A percentile compares a stretch with the other conserved stretches of the same genome.
phyloP scores from a whole-genome alignment of 2,329 filamentous ascomycete species.

The Fusarium burgessii region DNA sequence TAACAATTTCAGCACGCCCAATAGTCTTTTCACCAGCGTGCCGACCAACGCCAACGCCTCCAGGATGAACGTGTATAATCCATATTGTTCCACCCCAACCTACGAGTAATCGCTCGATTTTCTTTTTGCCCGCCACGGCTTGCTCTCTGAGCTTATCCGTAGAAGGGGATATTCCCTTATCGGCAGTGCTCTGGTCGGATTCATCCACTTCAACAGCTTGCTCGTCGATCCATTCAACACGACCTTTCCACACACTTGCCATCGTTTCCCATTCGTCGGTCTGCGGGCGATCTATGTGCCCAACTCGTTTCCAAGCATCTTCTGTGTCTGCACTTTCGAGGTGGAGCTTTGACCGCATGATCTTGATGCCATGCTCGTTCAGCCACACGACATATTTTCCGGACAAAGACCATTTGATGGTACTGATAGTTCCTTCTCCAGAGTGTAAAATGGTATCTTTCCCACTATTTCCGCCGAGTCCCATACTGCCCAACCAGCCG shows the following conservation, averaged over 20 bases:
- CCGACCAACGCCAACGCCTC: constrained; percentile 73
- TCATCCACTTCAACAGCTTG: constrained; percentile 80
- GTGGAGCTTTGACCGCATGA: constrained; percentile 91
- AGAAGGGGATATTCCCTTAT: constrained; percentile 58
- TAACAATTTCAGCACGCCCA: constrained; percentile 89
- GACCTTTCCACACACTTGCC: constrained; percentile 93
- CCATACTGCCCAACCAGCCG: constrained; percentile 92
- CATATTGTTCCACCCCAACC: constrained; percentile 97
- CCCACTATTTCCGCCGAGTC: constrained; percentile 80
- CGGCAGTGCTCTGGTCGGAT: constrained; percentile 54
- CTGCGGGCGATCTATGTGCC: constrained; percentile 89
- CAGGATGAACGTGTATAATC: constrained; percentile 91
- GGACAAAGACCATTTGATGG: constrained; percentile 93
- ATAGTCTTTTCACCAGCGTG: constrained; percentile 76
- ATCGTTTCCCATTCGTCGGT: constrained; percentile 94
- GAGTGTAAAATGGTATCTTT: constrained; percentile 90
- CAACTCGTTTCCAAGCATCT: constrained; percentile 93
- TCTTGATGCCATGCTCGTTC: constrained; percentile 97
- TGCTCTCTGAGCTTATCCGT: constrained; percentile 63
- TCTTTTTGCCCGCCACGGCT: constrained; percentile 59
- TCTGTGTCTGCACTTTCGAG: constrained; percentile 82
- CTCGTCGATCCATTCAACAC: constrained; percentile 94
- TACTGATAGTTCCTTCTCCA: constrained; percentile 90
- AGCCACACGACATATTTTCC: constrained; percentile 95
- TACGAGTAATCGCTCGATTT: constrained; percentile 84